Base-by-base conservation (phyloP, 1,139 yeast genomes). In the Geotrichum aggregatum region DNA sequence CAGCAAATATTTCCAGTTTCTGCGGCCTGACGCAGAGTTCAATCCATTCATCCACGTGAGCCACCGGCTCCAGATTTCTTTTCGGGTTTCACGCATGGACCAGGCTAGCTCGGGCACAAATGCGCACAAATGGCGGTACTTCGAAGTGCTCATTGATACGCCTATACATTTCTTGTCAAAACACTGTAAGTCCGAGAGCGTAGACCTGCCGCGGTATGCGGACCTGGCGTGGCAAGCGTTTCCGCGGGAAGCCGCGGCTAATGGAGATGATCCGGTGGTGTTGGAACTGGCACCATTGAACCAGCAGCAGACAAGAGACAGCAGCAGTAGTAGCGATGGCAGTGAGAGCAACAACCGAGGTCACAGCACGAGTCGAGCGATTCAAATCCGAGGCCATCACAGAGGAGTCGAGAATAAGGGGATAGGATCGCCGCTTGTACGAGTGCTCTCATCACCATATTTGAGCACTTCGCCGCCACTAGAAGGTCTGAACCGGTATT, bases 111-210 rank as follows among this genome's bases (percentile, higher is more conserved):
- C 73, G 49, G 34, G 13, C n/a, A 10, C 14, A 36, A 16, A 22
- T 16, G n/a, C n/a, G n/a, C n/a, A n/a, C n/a, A 73, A 71, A 47
- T 72, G 85, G 71, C 91, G 87, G 62, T 95, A 87, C 66, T 89
- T 83, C 64, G 96, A 89, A 62, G 95, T 89, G 45, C 83, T 88
- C 49, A 85, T 89, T 44, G 96, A 88, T 65, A 86, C 96, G 0
- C 96, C 96, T 0, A 75, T 89, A 50, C 76, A 78, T 30, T 72
- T 89, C 50, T 74, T 87, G 45, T 84, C 94, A 51, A 79, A 87
- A 24, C 77, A 80, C 58, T 88, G 96, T 71, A 77, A 75, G 45
- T 79, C 76, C 13, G 89, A 78, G 2, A 82, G 83, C 43, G 73
- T 83, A 44, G 87, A 83, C 47, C 74, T 88, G 50, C 96, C 96